Conservation (phyloP, 225 moss, liverwort and hornwort genomes). For the Polytrichum formosum region DNA sequence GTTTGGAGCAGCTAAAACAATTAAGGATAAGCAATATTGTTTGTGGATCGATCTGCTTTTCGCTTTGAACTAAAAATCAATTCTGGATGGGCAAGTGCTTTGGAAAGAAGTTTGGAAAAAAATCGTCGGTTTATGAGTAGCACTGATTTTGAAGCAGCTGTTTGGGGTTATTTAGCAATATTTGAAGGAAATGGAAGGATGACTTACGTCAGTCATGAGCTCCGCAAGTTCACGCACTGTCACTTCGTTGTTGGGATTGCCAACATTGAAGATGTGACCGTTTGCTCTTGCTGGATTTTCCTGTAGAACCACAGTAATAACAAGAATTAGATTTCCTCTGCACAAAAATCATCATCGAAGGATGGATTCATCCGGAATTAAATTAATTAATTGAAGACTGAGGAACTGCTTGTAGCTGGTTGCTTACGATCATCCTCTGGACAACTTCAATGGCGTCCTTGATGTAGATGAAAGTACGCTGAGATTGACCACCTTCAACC, state of each 20-base stretch:
- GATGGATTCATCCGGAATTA: too few species aligned
- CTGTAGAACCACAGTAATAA: conserved; percentile 9
- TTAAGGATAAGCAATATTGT: too few species aligned
- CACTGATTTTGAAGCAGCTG: not conserved
- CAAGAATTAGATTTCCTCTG: too few species aligned
- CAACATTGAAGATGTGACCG: conserved; percentile 59
- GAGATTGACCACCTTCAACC: conserved; percentile 51
- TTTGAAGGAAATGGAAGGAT: not conserved
- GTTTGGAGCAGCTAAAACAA: too few species aligned
- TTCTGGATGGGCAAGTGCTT: too few species aligned
- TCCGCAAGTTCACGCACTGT: conserved; percentile 41
- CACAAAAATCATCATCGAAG: too few species aligned
- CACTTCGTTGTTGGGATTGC: conserved; percentile 52
- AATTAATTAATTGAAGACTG: not conserved
- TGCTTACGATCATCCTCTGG: conserved; percentile 45
- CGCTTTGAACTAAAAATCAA: too few species aligned
- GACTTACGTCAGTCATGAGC: conserved; percentile 44
- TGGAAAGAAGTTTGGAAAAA: not conserved
- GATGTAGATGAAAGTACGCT: conserved; percentile 55
- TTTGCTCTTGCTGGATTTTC: conserved; percentile 56
- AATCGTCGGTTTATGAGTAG: not conserved
- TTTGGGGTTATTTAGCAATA: rapidly evolving
- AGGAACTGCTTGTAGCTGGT: not conserved
- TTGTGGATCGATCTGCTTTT: too few species aligned
- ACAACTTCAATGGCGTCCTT: conserved; percentile 57